Evolutionary conservation across 306 rosid species (phyloP).

Genomic region (Adenanthera pavonina): DNA sequence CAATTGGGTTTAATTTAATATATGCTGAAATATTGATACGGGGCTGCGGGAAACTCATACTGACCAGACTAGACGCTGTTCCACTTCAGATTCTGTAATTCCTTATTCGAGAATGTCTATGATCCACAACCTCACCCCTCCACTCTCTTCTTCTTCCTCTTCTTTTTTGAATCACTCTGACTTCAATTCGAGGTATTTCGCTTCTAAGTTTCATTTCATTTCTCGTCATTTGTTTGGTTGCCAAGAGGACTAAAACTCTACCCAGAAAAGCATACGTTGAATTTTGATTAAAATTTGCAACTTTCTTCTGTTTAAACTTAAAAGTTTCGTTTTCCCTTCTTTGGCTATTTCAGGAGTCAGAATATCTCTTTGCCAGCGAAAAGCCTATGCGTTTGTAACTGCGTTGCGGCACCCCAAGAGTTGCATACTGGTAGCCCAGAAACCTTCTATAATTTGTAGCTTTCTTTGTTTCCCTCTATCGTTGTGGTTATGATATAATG

Average conservation of each 20-base stretch:
- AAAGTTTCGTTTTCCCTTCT: neutral
- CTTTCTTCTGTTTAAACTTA: slow-evolving; percentile 17
- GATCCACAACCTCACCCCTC: slow-evolving; percentile 30
- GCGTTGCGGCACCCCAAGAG: slow-evolving; percentile 71
- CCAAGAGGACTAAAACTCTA: neutral
- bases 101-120: slow-evolving; percentile 33
- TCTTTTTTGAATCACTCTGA: slow-evolving; percentile 49
- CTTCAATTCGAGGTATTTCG: slow-evolving; percentile 41
- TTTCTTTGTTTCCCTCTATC: neutral
- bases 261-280: neutral
- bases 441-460: neutral
- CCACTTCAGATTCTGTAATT: neutral
- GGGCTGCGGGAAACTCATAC: no score
- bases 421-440: slow-evolving; percentile 55
- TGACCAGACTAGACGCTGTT: no score
- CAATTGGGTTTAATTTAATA: no score
- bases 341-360: slow-evolving; percentile 53
- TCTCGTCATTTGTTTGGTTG: neutral
- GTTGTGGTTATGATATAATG: slow-evolving; percentile 8
- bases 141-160: slow-evolving; percentile 52
- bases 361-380: slow-evolving; percentile 54
- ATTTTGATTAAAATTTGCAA: slow-evolving; percentile 19
- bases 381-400: slow-evolving; percentile 56
- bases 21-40: no score
- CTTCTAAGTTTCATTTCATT: neutral